Percentiles rank a stretch among this genome's conserved stretches.
These are phyloP conservation scores for Cryptomeria japonica DNA, from an alignment of 75 land plant genomes.

Conservation along the genomic window DNA sequence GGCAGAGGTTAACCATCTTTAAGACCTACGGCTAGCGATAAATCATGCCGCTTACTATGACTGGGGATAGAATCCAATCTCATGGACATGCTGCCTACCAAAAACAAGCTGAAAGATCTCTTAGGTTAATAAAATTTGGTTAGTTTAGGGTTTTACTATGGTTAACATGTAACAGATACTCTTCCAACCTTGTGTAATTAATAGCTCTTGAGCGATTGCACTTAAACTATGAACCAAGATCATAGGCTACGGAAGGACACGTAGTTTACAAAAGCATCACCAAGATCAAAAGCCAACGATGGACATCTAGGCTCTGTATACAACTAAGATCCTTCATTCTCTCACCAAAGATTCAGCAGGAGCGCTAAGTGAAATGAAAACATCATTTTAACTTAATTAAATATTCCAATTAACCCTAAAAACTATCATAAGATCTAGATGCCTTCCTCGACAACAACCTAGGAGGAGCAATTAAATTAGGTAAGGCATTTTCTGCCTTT, in stretches of 20 bases:
- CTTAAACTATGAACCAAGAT: background rate
- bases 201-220: background rate
- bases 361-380: background rate
- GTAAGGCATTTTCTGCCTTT: background rate
- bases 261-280: background rate
- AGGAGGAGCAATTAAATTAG: background rate
- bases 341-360: background rate
- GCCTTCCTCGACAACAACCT: background rate
- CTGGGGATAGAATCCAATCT: background rate
- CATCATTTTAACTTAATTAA: background rate
- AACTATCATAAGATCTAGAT: background rate
- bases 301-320: background rate
- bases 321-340: background rate
- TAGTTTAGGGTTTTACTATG: background rate
- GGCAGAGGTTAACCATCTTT: background rate
- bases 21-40: background rate
- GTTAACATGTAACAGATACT: background rate
- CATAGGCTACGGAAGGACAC: background rate
- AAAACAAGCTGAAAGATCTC: background rate
- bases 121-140: background rate
- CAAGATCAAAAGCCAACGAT: background rate
- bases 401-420: background rate
- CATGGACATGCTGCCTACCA: background rate
- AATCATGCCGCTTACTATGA: background rate
- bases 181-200: background rate